A percentile compares a stretch with the other conserved stretches of the same genome.
Conservation (phyloP, 163 green algal genomes). For the Scenedesmus sp. region DNA sequence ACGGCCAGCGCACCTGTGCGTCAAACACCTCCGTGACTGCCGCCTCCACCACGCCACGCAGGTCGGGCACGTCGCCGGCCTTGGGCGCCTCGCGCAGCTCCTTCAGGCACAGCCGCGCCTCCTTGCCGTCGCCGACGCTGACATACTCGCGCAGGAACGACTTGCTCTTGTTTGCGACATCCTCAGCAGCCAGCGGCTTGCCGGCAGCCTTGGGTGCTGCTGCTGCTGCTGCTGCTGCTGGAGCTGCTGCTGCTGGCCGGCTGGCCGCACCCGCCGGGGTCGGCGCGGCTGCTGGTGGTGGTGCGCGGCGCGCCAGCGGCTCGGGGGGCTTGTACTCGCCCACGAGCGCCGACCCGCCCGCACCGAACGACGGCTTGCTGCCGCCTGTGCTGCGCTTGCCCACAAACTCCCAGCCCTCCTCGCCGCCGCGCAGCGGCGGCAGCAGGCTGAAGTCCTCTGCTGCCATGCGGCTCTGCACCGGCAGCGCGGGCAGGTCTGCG, state of each 20-base stretch:
- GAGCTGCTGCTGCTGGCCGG: constrained; percentile 14
- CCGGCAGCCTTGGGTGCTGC: constrained; percentile 12
- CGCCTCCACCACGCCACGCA: constrained; percentile 41
- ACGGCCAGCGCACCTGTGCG: constrained; percentile 54
- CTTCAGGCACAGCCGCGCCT: constrained; percentile 80
- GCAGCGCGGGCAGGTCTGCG: constrained; percentile 74
- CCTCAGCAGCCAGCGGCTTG: constrained; percentile 41
- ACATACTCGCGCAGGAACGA: constrained; percentile 54
- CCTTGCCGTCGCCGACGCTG: constrained; percentile 68
- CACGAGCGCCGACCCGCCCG: constrained; percentile 68
- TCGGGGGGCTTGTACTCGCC: constrained; percentile 74
- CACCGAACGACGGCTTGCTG: constrained; percentile 48
- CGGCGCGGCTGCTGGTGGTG: constrained; percentile 21
- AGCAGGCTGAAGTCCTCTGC: constrained; percentile 86
- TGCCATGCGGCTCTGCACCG: constrained; percentile 57
- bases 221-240: constrained; percentile 35
- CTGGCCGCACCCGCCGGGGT: constrained; percentile 4
- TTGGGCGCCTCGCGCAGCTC: constrained; percentile 75
- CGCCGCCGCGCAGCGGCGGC: constrained; percentile 74
- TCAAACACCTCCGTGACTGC: constrained; percentile 79
- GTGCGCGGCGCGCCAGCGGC: constrained; percentile 22
- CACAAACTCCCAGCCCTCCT: constrained; percentile 62
- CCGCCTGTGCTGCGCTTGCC: constrained; percentile 40
- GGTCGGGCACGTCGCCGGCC: constrained; percentile 54
- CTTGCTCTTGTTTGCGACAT: constrained; percentile 74